A percentile compares a stretch with the other conserved stretches of the same genome.
phyloP scores from a whole-genome alignment of 495 filamentous ascomycete genomes.

The Penicillium ochrochloron region DNA sequence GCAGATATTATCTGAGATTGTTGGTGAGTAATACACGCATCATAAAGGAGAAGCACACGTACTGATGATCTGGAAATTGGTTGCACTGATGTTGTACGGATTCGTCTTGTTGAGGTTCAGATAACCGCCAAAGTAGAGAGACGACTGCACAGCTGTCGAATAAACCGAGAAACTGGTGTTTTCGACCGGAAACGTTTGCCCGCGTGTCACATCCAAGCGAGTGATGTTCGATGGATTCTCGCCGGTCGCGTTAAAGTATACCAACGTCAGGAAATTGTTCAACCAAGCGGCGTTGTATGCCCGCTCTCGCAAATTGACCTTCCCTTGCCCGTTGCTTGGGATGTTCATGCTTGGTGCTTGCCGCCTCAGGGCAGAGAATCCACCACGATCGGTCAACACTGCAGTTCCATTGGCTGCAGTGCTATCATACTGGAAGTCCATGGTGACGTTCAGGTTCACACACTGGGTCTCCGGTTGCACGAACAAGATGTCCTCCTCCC shows the following conservation, averaged over 20 bases:
- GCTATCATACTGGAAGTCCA: background rate
- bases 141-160: background rate
- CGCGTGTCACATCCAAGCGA: background rate
- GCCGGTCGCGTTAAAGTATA: background rate
- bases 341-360: background rate
- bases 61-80: background rate
- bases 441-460: background rate
- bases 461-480: background rate
- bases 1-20: background rate
- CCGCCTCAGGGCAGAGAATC: background rate
- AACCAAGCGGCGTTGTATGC: background rate
- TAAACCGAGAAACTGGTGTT: background rate
- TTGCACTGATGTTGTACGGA: background rate
- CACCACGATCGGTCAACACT: slow-evolving; percentile 2
- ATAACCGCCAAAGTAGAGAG: background rate
- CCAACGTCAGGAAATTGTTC: background rate
- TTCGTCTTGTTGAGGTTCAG: background rate
- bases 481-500: slow-evolving; percentile 1
- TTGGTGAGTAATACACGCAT: background rate
- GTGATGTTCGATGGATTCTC: background rate
- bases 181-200: background rate
- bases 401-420: background rate
- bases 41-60: background rate
- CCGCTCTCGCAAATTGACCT: background rate
- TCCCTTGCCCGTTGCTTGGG: background rate